A percentile compares a stretch with the other conserved stretches of the same genome.
Evolutionary conservation across 345 rosid genomes (phyloP).

Genomic region (Ricinus communis): DNA sequence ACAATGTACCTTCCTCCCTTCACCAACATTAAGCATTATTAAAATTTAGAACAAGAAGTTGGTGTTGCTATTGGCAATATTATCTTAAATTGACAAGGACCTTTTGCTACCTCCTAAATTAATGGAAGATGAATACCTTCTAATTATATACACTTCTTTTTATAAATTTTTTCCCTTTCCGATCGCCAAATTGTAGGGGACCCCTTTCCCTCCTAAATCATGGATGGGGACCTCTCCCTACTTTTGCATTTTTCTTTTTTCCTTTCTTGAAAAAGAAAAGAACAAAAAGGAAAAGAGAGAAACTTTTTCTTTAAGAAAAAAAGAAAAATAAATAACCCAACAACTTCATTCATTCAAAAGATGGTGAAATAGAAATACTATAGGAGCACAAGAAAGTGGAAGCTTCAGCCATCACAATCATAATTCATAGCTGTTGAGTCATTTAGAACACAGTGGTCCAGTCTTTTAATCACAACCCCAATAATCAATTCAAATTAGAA

Average conservation of each 20-base stretch:
- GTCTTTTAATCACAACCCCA: slow-evolving; percentile 12
- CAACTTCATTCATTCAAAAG: neutral
- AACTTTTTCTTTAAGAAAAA: too few relatives aligned
- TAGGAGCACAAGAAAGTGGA: neutral
- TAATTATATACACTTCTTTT: too few relatives aligned
- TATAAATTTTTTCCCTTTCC: too few relatives aligned
- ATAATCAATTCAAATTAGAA: slow-evolving; percentile 20
- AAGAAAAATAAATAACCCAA: neutral
- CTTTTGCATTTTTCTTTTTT: neutral
- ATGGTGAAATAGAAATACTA: neutral
- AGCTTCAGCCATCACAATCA: neutral
- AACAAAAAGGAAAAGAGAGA: neutral
- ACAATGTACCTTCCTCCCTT: neutral
- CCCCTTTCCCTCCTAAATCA: slow-evolving; percentile 17
- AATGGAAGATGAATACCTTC: slow-evolving; percentile 3
- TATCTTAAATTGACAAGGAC: slow-evolving; percentile 15
- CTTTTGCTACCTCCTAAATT: slow-evolving; percentile 17
- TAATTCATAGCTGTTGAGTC: slow-evolving; percentile 22
- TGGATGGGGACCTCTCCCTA: slow-evolving; percentile 10
- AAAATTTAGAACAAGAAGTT: slow-evolving; percentile 2
- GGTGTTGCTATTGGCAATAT: slow-evolving; percentile 13
- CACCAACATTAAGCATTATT: slow-evolving; percentile 18
- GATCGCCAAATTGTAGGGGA: slow-evolving; percentile 5
- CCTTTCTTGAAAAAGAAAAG: neutral
- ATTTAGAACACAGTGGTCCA: slow-evolving; percentile 23